Base-by-base conservation (phyloP, 768 basidiomycete species). In the Wakefieldia striispora region DNA sequence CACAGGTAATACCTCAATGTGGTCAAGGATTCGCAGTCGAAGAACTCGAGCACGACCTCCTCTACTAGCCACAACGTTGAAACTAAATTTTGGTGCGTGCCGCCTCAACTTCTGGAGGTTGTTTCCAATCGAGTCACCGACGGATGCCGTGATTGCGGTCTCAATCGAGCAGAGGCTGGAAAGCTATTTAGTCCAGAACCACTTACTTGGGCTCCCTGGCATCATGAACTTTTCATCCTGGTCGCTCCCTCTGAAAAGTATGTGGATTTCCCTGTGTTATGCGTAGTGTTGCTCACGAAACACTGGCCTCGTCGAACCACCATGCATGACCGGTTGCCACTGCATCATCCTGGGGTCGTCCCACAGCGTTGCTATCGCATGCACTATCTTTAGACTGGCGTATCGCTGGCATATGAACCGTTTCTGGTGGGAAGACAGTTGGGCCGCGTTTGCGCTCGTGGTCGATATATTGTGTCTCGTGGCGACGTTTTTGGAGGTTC, bases 381-480 rank as follows among this genome's bases (percentile, higher is more conserved):
- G 54, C 42, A 69, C 66, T 7, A 6, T 57, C 4, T 59, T 63
- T n/a, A 54, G 65, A 43, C 16, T 69, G 8, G 1, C 14, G 4
- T 61, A 61, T 43, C 57, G 63, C 24, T 53, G 53, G 52, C 43
- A 53, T 34, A 61, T 46, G 42, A 27, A 45, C 4, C 40, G 41
- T 16, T 65, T 65, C 17, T 63, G 67, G 61, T 67, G 65, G 67
- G 66, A 69, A 35, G 67, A 67, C 29, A 50, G 39, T 6, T 63
- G 54, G 56, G 63, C 58, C 3, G 40, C 45, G n/a, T 34, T 63
- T 1, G 67, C 63, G 6, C 53, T 67, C 14, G 26, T 13, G 10
- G 38, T 36, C n/a, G 65, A 67, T 6, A 19, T 56, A 3, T 0
- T 49, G 23, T 54, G 54, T 43, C 39, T 67, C 2, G 43, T 41